Conservation (phyloP, 352 stramenopile species). For the Phytophthora boehmeriae region DNA sequence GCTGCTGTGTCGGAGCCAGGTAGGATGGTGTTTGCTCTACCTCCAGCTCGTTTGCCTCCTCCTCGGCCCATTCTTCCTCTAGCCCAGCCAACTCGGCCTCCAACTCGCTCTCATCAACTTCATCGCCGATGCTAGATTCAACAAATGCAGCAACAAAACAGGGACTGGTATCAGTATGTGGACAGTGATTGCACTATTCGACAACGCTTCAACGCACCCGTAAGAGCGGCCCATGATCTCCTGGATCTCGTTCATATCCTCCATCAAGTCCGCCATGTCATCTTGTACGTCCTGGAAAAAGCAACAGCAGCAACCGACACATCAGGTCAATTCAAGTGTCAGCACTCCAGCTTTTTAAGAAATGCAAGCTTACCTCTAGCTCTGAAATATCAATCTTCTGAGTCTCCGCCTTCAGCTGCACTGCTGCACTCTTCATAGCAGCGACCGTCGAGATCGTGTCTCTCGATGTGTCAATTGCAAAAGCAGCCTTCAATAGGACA, state of each 20-base stretch:
- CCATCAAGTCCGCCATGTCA: conserved; percentile 97
- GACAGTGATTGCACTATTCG: not conserved
- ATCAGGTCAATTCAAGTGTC: not conserved
- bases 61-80: conserved; percentile 93
- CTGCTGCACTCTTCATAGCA: conserved; percentile 94
- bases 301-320: not conserved
- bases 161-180: not conserved
- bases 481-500: conserved; percentile 53
- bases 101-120: conserved; percentile 95
- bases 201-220: conserved; percentile 49
- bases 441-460: conserved; percentile 93
- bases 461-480: conserved; percentile 93
- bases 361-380: conserved; percentile 81
- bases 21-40: conserved; percentile 70
- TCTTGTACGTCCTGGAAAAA: conserved; percentile 91
- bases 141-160: not conserved
- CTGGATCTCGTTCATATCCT: conserved; percentile 99
- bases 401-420: conserved; percentile 93
- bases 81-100: conserved; percentile 95
- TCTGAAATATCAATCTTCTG: conserved; percentile 97
- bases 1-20: conserved; percentile 51
- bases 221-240: conserved; percentile 96
- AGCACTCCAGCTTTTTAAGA: not conserved
- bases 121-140: conserved; percentile 83
- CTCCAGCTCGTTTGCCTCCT: conserved; percentile 42